Conservation (phyloP, 176 grass and related monocot genomes). For the Typha latifolia region DNA sequence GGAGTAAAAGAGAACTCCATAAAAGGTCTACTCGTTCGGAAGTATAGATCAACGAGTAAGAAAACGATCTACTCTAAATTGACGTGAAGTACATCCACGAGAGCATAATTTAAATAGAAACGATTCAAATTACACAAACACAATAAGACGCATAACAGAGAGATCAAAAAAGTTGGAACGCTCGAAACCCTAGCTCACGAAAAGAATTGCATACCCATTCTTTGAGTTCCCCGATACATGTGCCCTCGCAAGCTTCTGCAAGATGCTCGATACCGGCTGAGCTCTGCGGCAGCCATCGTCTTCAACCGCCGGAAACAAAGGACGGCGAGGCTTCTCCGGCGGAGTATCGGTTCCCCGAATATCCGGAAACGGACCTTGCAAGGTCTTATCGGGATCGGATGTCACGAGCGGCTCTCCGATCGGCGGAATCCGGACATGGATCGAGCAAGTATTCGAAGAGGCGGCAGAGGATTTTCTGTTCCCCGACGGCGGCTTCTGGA, state of each 20-base stretch:
- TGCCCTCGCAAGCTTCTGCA: constrained; percentile 45
- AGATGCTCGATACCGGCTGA: constrained; percentile 41
- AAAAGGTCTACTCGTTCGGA: too few relatives aligned
- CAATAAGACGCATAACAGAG: background rate
- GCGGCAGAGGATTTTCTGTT: background rate
- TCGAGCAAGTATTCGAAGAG: background rate
- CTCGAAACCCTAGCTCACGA: constrained; percentile 28
- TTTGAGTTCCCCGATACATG: background rate
- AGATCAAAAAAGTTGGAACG: background rate
- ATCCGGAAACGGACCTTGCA: constrained; percentile 8
- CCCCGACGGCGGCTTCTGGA: constrained; percentile 35
- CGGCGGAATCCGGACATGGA: background rate
- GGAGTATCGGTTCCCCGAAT: constrained; percentile 37
- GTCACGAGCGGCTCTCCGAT: background rate
- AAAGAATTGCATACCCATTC: constrained; percentile 17
- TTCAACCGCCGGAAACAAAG: constrained; percentile 7
- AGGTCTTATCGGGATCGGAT: background rate
- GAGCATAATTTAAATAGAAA: background rate
- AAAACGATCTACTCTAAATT: too few relatives aligned
- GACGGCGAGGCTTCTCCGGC: constrained; percentile 46
- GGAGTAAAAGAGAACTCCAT: too few relatives aligned
- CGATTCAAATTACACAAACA: background rate
- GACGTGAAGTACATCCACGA: too few relatives aligned
- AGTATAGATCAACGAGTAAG: too few relatives aligned
- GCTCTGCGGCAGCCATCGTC: background rate